Evolutionary conservation across 352 stramenopile species (phyloP), one percentile per base, ranked within the genome.

Genomic region (Phytophthora capsici): DNA sequence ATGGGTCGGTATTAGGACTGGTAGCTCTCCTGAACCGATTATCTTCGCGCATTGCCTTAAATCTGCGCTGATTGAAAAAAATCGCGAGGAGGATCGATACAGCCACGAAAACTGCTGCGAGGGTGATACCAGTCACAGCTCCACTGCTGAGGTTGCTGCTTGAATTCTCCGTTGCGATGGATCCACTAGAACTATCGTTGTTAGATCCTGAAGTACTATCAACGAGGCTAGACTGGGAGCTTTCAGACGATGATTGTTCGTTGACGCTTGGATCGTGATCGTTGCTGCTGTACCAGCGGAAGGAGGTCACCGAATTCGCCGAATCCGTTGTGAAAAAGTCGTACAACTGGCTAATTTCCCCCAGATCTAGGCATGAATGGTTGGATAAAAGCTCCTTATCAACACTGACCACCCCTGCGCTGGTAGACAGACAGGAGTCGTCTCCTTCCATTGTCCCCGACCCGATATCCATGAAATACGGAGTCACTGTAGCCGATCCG

Each of bases 251-350:
- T 10, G 14, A 20, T 7, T 20, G 5, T 10, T 41, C 6, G n/a
- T 41, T 41, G 9, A 41, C 14, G 16, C 36, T 41, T n/a, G 36
- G n/a, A 9, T 47, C 17, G n/a, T 25, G 17, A 16, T 47, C 17
- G 17, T 47, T 47, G 13, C 41, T 47, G 41, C 41, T 47, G 20
- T 47, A 47, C 41, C 19, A 47, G 22, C 12, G 40, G 20, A 14
- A 46, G 2, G 40, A 46, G 16, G 14, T 25, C 19, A 57, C 22
- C 3, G 50, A 46, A 14, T 57, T 48, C 3, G 23, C 23, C 4
- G 50, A 48, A 17, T 57, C 50, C 16, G 34, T 57, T 7, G 22
- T 19, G n/a, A 57, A 57, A 17, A 25, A 57, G 22, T 57, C 34
- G 22, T 57, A 48, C 22, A 47, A 12, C 16, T 25, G 22, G 36